Evolutionary conservation across 371 early-diverging fungal species (phyloP).

Genomic region (Apophysomyces trapeziformis): DNA sequence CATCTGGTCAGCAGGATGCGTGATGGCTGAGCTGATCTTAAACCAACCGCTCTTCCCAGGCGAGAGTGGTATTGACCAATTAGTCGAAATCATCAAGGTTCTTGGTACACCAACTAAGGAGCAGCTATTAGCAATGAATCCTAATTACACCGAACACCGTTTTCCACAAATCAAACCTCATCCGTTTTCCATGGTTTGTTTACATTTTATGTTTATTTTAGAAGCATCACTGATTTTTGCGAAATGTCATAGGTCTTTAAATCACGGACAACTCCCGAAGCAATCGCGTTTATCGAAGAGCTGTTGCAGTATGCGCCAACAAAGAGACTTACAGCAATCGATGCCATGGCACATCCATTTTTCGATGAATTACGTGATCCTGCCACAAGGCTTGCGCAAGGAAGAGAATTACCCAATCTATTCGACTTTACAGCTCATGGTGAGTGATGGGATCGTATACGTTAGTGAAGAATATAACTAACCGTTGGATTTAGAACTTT

Average conservation of each 20-base stretch:
- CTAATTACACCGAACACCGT: conserved; percentile 96
- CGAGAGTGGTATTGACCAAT: conserved; percentile 98
- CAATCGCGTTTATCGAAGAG: conserved; percentile 86
- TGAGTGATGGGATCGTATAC: conserved; percentile 27
- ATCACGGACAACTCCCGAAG: conserved; percentile 81
- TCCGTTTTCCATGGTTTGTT: conserved; percentile 74
- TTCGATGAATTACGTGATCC: conserved; percentile 95
- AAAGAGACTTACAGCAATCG: conserved; percentile 88
- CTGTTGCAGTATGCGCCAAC: conserved; percentile 96
- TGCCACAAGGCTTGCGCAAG: conserved; percentile 78
- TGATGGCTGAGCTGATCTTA: conserved; percentile 98
- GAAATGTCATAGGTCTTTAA: conserved; percentile 72
- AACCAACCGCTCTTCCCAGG: conserved; percentile 98
- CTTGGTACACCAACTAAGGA: conserved; percentile 98
- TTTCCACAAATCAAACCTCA: conserved; percentile 97
- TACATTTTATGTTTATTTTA: not conserved
- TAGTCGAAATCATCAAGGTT: conserved; percentile 99
- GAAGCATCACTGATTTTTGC: not conserved
- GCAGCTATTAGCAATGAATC: conserved; percentile 95
- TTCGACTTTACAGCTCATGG: conserved; percentile 91
- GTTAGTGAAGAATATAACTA: not conserved
- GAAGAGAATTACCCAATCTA: conserved; percentile 83
- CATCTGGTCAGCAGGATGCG: conserved; percentile 99
- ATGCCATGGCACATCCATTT: conserved; percentile 95
- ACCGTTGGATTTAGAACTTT: conserved; percentile 37